Base-by-base conservation (phyloP, 768 basidiomycete genomes). In the Calocera viscosa region DNA sequence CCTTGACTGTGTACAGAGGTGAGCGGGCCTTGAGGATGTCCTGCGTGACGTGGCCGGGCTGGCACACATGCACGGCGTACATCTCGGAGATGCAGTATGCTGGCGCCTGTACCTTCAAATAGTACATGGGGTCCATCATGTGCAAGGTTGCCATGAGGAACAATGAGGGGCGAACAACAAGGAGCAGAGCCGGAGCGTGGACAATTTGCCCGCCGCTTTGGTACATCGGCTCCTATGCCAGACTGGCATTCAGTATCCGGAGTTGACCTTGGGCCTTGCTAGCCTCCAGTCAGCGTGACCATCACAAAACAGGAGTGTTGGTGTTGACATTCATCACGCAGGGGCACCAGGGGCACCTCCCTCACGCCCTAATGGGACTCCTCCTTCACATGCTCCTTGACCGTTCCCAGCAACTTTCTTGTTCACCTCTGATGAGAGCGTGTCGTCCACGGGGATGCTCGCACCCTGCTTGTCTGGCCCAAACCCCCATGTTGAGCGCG, bases 211-310 rank as follows among this genome's bases (percentile, higher is more conserved):
- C 95, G 67, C 94, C 93, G 35, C 96, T 96, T 39, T 96, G 89
- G 82, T 90, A 97, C 75, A 99, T 99, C 72, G 94, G 91, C 75
- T 98, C 96, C 73, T 87, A 87, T 5, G 96, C 94, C 28, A 99
- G 80, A 71, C 84, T 88, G 10, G 95, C 91, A 73, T 97, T 95
- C 67, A 98, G 79, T 66, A 99, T 82, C 26, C 96, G 86, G 85
- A 98, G 98, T 97, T 99, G 70, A 98, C 95, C 72, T 96, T 95
- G 68, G 96, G 87, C 85, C 98, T 96, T 3, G 96, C 95, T 99
- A 70, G 1, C 34, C 60, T 49, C 39, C 22, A 30, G 39, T 68
- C 34, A 22, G 19, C 30, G 47, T 38, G 34, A 38, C 53, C 68
- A 53, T 68, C 33, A 28, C 67, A 43, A 67, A 19, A 33, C 22